phyloP scores from a whole-genome alignment of 257 asterid species.

The Solanum etuberosum region DNA sequence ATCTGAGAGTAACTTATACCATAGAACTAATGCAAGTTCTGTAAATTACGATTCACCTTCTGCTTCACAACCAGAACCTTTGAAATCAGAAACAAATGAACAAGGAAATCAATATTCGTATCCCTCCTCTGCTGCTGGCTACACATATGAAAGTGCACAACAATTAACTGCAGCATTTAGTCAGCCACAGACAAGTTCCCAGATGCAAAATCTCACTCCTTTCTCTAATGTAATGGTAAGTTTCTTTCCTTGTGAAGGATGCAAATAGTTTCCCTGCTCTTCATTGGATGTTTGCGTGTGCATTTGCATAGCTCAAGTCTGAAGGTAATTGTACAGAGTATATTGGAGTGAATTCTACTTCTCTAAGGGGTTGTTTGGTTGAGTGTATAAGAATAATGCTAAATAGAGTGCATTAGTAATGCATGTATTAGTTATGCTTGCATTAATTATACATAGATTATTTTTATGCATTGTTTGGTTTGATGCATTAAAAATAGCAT shows the following conservation, averaged over 20 bases:
- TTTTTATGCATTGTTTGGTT: not conserved
- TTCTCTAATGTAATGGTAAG: conserved; percentile 61
- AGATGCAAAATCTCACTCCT: conserved; percentile 46
- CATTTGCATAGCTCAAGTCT: not conserved
- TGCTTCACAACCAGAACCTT: conserved; percentile 49
- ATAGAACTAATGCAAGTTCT: conserved; percentile 30
- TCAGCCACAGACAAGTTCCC: conserved; percentile 40
- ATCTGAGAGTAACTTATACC: conserved; percentile 45
- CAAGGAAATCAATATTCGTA: conserved; percentile 49
- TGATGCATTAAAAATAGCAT: not conserved
- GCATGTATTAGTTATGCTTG: not conserved
- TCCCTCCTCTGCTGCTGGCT: conserved; percentile 44
- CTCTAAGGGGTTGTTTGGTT: not conserved
- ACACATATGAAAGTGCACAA: conserved; percentile 45
- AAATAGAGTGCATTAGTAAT: not conserved
- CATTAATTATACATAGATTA: not conserved
- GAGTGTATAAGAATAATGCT: not conserved
- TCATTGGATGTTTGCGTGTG: not conserved
- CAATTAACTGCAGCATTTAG: conserved; percentile 35
- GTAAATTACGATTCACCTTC: conserved; percentile 49
- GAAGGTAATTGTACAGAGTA: not conserved
- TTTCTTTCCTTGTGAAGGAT: not conserved
- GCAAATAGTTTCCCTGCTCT: not conserved
- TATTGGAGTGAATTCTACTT: not conserved
- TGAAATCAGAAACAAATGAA: conserved; percentile 47